These are phyloP conservation scores for Dothistroma septosporum DNA, from an alignment of 2,329 filamentous ascomycete genomes.

Conservation along the genomic window DNA sequence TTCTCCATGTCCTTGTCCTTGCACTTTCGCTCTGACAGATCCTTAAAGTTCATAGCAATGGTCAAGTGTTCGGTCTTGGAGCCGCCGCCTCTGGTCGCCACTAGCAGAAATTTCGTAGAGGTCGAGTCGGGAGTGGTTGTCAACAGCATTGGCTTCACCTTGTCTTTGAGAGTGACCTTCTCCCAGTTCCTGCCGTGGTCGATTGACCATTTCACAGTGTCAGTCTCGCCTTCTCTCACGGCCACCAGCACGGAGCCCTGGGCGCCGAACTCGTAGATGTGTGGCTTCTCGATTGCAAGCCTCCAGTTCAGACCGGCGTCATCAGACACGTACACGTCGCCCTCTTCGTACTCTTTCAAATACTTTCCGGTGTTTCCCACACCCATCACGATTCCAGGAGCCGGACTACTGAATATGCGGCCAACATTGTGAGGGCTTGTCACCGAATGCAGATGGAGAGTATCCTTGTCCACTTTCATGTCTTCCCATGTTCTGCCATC, in stretches of 20 bases:
- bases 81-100: constrained; percentile 56
- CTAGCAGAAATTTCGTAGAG: constrained; percentile 81
- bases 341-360: constrained; percentile 66
- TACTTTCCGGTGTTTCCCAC: constrained; percentile 81
- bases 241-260: constrained; percentile 86
- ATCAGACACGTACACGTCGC: constrained; percentile 82
- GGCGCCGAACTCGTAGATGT: constrained; percentile 96
- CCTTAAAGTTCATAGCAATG: constrained; percentile 77
- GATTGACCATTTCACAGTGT: constrained; percentile 71
- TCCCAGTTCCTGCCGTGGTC: constrained; percentile 87
- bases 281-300: constrained; percentile 68
- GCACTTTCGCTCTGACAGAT: constrained; percentile 76
- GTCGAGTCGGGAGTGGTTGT: constrained; percentile 92
- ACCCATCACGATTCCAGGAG: constrained; percentile 89
- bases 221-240: constrained; percentile 64
- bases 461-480: constrained; percentile 62
- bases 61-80: constrained; percentile 52
- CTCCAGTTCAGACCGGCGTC: constrained; percentile 85
- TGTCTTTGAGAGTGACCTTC: constrained; percentile 62
- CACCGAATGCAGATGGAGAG: constrained; percentile 86
- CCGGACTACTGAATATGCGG: constrained; percentile 86
- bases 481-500: constrained; percentile 82
- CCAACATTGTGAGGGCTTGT: constrained; percentile 79
- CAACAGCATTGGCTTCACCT: constrained; percentile 67
- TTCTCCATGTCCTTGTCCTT: constrained; percentile 72